phyloP scores from a whole-genome alignment of 2,329 filamentous ascomycete species.

The Knufia petricola region DNA sequence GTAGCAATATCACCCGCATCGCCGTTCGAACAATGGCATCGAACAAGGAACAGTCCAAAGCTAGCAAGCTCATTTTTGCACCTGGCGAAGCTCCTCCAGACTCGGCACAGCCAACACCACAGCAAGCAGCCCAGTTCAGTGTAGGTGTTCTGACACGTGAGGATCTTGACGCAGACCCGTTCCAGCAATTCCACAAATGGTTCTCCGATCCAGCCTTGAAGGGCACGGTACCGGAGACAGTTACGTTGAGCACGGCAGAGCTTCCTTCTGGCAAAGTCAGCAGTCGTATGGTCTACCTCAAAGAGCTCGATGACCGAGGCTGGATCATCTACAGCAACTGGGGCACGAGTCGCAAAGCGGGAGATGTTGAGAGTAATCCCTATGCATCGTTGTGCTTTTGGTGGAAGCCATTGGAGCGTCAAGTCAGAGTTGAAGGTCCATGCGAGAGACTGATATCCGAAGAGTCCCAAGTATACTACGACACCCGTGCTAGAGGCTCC shows the following conservation, averaged over 20 bases:
- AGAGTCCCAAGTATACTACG: conserved; percentile 62
- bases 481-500: conserved; percentile 63
- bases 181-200: conserved; percentile 82
- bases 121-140: conserved; percentile 68
- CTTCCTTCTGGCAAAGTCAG: conserved; percentile 78
- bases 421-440: conserved; percentile 78
- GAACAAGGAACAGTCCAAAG: conserved; percentile 3
- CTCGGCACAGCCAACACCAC: conserved; percentile 38
- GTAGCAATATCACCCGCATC: neutral
- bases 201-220: conserved; percentile 61
- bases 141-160: conserved; percentile 51
- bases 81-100: conserved; percentile 11
- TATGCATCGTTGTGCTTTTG: conserved; percentile 80
- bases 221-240: conserved; percentile 75
- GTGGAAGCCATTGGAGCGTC: conserved; percentile 78
- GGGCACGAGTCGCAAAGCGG: conserved; percentile 60
- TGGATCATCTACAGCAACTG: conserved; percentile 95
- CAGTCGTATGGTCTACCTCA: conserved; percentile 83
- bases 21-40: neutral
- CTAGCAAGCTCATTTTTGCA: conserved; percentile 27
- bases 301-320: conserved; percentile 73
- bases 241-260: conserved; percentile 72
- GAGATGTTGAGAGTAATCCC: conserved; percentile 62
- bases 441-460: conserved; percentile 56
- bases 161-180: conserved; percentile 57